Evolutionary conservation across 2,329 filamentous ascomycete genomes (phyloP), one percentile per base, ranked within the genome.

Genomic region (Dactylellina cionopaga): DNA sequence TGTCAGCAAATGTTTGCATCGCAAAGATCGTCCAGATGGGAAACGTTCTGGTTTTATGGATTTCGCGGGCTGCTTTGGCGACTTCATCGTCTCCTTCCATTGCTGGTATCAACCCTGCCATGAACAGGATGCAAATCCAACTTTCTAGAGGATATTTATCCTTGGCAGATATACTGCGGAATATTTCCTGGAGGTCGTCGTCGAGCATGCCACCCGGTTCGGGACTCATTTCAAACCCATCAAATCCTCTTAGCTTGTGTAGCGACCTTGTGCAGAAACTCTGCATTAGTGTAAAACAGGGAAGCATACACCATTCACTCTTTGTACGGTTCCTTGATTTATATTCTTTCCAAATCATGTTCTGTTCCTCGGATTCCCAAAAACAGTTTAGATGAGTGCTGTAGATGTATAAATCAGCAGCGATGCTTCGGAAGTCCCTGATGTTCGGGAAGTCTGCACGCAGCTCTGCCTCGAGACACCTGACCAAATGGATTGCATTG

Each of bases 1-100:
- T 41, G 17, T 55, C 51, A 9, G 13, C 29, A n/a, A 55, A 55
- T 3, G 33, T 24, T 15, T 55, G 51, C 2, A 55, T 13, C 4
- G 51, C 51, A 25, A 55, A 55, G 1, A 55, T 27, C 11, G 51
- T 41, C 51, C 51, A 55, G 5, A 55, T 41, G 9, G 51, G 51
- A 24, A 51, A 9, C 13, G 39, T 22, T n/a, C 33, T 9, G 22
- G 51, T 39, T 37, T 6, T 24, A 3, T 17, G 11, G 27, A 51
- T 51, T 24, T 3, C 33, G 9, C 33, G 5, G 27, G 22, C 31
- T 27, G 51, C 51, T 6, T 24, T 25, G 3, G 22, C 15, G n/a
- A 55, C 25, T 22, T 55, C 51, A 41, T 55, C 51, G n/a, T 37
- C 51, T 3, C 25, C 27, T 3, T 35, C 35, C 9, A 19, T 22